phyloP scores from a whole-genome alignment of 179 eudicot genomes.

The Kewa caespitosa region DNA sequence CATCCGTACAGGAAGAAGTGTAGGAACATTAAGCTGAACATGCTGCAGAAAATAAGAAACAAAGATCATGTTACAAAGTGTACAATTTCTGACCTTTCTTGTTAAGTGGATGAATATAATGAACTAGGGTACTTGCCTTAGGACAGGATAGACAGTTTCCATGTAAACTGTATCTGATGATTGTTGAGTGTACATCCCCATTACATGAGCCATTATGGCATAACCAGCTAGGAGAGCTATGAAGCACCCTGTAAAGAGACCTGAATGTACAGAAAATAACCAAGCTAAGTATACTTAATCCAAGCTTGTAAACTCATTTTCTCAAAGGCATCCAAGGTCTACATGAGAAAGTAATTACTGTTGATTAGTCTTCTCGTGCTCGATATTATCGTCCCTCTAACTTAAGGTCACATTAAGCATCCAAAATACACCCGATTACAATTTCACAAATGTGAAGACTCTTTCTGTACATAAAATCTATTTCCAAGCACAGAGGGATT shows the following conservation, averaged over 20 bases:
- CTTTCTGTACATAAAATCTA: not conserved
- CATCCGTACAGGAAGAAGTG: slow-evolving; percentile 89
- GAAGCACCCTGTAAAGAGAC: slow-evolving; percentile 82
- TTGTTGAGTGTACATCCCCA: slow-evolving; percentile 64
- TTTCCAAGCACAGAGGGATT: not conserved
- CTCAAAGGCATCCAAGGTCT: not conserved
- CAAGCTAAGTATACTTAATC: not conserved
- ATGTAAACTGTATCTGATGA: slow-evolving; percentile 67
- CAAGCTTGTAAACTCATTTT: not conserved
- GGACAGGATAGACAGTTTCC: slow-evolving; percentile 94
- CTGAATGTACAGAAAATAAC: slow-evolving; percentile 35
- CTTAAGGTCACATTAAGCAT: too few species aligned
- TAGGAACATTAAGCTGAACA: slow-evolving; percentile 81
- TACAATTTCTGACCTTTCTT: not conserved
- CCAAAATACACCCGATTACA: too few species aligned
- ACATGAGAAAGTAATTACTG: not conserved
- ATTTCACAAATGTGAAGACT: not conserved
- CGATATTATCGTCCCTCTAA: too few species aligned
- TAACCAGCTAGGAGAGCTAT: slow-evolving; percentile 77
- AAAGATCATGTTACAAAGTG: not conserved
- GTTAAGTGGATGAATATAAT: not conserved
- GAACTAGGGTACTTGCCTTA: slow-evolving; percentile 57
- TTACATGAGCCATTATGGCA: slow-evolving; percentile 73
- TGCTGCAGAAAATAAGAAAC: slow-evolving; percentile 45
- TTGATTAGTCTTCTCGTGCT: too few species aligned